A percentile compares a stretch with the other conserved stretches of the same genome.
phyloP scores from a whole-genome alignment of 1,284 basidiomycete species.

The Macrocybe sp. region DNA sequence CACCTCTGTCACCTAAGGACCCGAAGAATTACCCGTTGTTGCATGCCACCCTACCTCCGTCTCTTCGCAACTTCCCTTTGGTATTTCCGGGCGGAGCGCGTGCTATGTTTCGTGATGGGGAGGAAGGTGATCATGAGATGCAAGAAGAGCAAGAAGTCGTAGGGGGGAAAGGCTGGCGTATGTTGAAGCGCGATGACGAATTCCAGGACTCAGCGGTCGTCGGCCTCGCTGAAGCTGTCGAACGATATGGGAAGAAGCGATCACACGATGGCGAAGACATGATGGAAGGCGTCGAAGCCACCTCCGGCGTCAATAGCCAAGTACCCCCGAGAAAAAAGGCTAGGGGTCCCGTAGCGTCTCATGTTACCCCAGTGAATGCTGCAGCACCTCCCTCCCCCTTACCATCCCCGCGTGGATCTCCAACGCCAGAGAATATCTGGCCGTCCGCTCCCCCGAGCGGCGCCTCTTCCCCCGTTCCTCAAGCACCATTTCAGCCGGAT shows the following conservation, averaged over 20 bases:
- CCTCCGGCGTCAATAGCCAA: constrained; percentile 44
- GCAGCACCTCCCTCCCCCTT: constrained; percentile 78
- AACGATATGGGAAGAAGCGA: constrained; percentile 76
- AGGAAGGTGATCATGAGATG: constrained; percentile 57
- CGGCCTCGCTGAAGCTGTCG: constrained; percentile 70
- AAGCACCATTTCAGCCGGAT: constrained; percentile 74
- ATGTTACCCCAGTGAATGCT: constrained; percentile 54
- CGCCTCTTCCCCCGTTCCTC: constrained; percentile 60
- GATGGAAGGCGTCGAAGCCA: constrained; percentile 74
- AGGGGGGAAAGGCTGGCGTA: constrained; percentile 68
- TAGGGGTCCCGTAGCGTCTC: constrained; percentile 51
- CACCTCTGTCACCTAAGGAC: constrained; percentile 68
- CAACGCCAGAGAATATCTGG: constrained; percentile 67
- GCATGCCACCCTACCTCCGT: constrained; percentile 63
- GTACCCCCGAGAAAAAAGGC: constrained; percentile 76
- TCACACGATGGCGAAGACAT: constrained; percentile 62
- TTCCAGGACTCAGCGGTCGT: constrained; percentile 46
- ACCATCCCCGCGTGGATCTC: constrained; percentile 78
- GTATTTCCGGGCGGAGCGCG: constrained; percentile 73
- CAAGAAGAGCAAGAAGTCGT: constrained; percentile 64
- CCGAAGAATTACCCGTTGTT: constrained; percentile 72
- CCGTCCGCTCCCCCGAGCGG: constrained; percentile 74
- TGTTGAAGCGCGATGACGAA: constrained; percentile 61
- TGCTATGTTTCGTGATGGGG: constrained; percentile 71
- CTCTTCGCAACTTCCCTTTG: constrained; percentile 67